Evolutionary conservation across 176 grass and related monocot genomes (phyloP), one percentile per base, ranked within the genome.

Genomic region (Aegilops tauschii): DNA sequence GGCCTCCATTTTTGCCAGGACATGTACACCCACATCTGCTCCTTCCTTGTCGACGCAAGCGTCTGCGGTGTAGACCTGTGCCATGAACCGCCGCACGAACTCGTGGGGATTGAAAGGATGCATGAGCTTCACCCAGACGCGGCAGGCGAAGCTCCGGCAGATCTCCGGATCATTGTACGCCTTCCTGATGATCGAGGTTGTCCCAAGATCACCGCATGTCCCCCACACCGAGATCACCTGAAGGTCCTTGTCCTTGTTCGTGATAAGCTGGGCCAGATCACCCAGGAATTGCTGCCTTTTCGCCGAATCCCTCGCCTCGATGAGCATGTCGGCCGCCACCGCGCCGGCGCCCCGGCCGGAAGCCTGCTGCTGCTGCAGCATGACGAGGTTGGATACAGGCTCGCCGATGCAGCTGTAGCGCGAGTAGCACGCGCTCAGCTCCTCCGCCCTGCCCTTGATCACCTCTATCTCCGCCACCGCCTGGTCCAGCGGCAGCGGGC

Each of bases 211-310:
- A 5, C 50, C 16, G 9, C 14, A 4, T 10, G 85, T 65, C 5
- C 84, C 88, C 8, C 64, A 70, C 16, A 92, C 28, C 1, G 88
- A 80, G 21, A 85, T 87, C 5, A 90, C 84, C 34, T 34, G 2
- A 0, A 63, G 69, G 3, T 4, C 2, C 1, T 3, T 9, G 1
- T 36, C 1, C 3, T 40, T 58, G 1, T 35, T 17, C 1, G 5
- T n/a, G 23, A 90, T 61, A 40, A 78, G 10, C 6, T 14, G 3
- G 50, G 80, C 13, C 27, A 93, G 31, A 4, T 75, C 23, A 9
- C 9, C 3, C 10, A 16, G 32, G 2, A 52, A 36, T 0, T 31
- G 9, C 0, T 54, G 47, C 3, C 9, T 35, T 10, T 27, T 80
- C 2, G 75, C 30, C 0, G 75, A 2, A 0, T 67, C 50, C 28